Evolutionary conservation across 139 green algal species (phyloP), one percentile per base, ranked within the genome.

Genomic region (Ettlia oleoabundans): DNA sequence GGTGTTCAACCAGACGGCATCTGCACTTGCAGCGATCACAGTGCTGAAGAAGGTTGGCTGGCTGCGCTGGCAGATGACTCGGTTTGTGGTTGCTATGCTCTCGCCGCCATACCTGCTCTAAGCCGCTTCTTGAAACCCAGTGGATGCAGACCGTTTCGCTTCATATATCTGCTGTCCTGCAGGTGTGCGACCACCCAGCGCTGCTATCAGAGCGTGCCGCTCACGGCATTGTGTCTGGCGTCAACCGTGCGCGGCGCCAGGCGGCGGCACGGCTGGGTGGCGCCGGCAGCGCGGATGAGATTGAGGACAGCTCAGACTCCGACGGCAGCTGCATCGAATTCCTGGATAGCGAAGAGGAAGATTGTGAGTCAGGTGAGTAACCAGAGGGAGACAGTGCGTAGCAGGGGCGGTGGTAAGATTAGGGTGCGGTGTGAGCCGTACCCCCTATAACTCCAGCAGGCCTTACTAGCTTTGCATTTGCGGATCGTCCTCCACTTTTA

Each of bases 151-250:
- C n/a, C n/a, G 33, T 28, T 41, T 5, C 7, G 3, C 43, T 76
- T n/a, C 88, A 95, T 64, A 94, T 94, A 28, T 21, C 26, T 32
- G 33, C 24, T 32, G n/a, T 2, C 70, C 8, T 10, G 83, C 96
- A 97, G 88, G 93, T 99, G 13, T 99, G 96, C 85, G 92, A 97
- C 82, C 96, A 99, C 82, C 95, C 96, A 1, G 91, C 88, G 28
- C 88, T 99, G 79, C 88, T 99, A 22, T 95, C 80, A 40, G 77
- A 95, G 15, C 66, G 82, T 3, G 92, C 92, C 0, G 87, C 89
- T 0, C 30, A 86, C 35, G 43, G 76, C 76, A 89, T 91, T 24
- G 51, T 89, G 4, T 40, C 58, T 24, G 80, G 87, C 3, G 68
- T 40, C 38, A 58, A 58, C 58, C 75, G 75, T 26, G 73, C 53